Evolutionary conservation across 2,329 filamentous ascomycete species (phyloP).

Genomic region (Talaromyces sp.): DNA sequence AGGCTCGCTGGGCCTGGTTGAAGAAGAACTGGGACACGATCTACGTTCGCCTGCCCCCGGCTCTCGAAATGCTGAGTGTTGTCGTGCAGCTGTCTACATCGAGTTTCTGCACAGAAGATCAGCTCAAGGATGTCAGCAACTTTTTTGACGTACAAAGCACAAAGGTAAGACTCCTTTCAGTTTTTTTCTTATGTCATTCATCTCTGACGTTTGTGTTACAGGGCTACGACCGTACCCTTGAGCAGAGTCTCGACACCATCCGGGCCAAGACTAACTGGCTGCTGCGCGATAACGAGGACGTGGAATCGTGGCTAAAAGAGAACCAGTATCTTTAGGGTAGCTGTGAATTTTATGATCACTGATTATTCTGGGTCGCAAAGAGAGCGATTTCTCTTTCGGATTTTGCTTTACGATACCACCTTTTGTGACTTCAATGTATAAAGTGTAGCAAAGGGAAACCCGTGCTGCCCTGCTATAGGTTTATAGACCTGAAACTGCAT

Average conservation of each 20-base stretch:
- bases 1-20: neutral
- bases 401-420: too few species aligned
- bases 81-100: neutral
- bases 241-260: constrained; percentile 45
- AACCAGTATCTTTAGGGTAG: constrained; percentile 30
- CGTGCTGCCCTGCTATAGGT: too few species aligned
- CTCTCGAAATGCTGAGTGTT: neutral
- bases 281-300: constrained; percentile 68
- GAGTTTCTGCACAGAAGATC: neutral
- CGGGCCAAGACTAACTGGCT: constrained; percentile 80
- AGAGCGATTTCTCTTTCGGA: too few species aligned
- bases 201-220: too few species aligned
- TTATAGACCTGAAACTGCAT: too few species aligned
- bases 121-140: neutral
- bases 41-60: neutral
- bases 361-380: too few species aligned
- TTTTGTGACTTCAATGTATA: too few species aligned
- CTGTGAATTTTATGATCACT: too few species aligned
- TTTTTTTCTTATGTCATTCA: too few species aligned
- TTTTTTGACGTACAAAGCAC: neutral
- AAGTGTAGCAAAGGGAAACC: too few species aligned
- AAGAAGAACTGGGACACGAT: neutral
- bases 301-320: constrained; percentile 65
- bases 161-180: neutral
- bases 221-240: neutral